Conservation (phyloP, 2,329 filamentous ascomycete genomes). For the Alternaria sp. region DNA sequence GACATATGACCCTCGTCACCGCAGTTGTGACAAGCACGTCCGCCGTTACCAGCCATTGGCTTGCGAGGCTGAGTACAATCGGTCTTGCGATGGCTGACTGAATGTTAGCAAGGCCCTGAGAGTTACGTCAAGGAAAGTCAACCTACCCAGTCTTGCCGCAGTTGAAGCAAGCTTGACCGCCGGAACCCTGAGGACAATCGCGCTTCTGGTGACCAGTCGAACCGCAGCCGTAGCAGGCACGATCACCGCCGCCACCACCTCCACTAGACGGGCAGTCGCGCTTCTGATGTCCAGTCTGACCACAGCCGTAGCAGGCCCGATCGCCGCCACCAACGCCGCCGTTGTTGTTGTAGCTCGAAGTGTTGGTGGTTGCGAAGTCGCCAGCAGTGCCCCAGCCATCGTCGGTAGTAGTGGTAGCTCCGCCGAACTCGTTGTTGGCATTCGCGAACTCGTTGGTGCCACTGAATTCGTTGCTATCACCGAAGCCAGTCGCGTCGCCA, state of each 20-base stretch:
- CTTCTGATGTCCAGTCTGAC: slow-evolving; percentile 35
- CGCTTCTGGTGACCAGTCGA: slow-evolving; percentile 33
- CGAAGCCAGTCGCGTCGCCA: slow-evolving; percentile 21
- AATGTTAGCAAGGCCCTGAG: slow-evolving; percentile 6
- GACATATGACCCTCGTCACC: slow-evolving; percentile 39
- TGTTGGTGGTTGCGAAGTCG: slow-evolving; percentile 13
- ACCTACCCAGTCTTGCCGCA: slow-evolving; percentile 39
- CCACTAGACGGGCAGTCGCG: slow-evolving; percentile 27
- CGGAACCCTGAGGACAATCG: slow-evolving; percentile 30
- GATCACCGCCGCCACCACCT: slow-evolving; percentile 26
- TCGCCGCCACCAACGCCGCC: slow-evolving; percentile 24
- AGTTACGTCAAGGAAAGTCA: not conserved
- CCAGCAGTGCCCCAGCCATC: slow-evolving; percentile 35
- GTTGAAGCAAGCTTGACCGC: slow-evolving; percentile 41
- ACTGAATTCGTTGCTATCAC: slow-evolving; percentile 18
- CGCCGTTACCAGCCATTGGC: slow-evolving; percentile 29
- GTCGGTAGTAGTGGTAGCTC: slow-evolving; percentile 57
- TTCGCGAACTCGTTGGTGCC: slow-evolving; percentile 45
- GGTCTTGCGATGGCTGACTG: slow-evolving; percentile 30
- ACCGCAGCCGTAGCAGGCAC: slow-evolving; percentile 40
- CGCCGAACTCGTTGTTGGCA: slow-evolving; percentile 48
- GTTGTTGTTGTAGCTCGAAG: slow-evolving; percentile 14
- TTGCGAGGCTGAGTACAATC: slow-evolving; percentile 38
- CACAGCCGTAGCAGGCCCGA: slow-evolving; percentile 39
- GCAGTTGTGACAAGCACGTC: slow-evolving; percentile 42